Base-by-base conservation (phyloP, 164 flowering plant species). In the Magnolia changhungtana region DNA sequence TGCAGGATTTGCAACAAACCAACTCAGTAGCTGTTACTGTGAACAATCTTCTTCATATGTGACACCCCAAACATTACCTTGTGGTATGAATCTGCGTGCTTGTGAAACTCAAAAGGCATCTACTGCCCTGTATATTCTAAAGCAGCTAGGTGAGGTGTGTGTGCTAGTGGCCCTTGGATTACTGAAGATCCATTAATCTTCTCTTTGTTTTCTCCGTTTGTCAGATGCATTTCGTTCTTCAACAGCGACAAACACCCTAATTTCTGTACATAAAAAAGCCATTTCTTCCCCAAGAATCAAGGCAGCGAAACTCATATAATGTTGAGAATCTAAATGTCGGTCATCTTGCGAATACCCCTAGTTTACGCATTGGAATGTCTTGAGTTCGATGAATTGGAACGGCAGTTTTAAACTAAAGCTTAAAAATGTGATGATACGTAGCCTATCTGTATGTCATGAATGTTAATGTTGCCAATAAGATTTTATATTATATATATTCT, bases 11-110 rank as follows among this genome's bases (percentile, higher is more conserved):
- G 83, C 97, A 90, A 87, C 86, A 87, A 72, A 94, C 99, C 45
- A 89, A 93, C 82, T 89, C 94, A 10, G 97, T 84, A 0, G 77
- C 88, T 73, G 90, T 90, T 73, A 94, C 98, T 80, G 96, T 96
- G 88, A 94, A 96, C 85, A 94, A 96, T 86, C 93, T 96, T 75
- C 97, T 96, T 76, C 98, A 91, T 84, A 88, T 90, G 92, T 92
- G 86, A 91, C 23, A 58, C 69, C 21, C 24, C 61, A 63, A 23
- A 64, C n/a, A 18, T 49, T 21, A 50, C 8, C 27, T 74, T 20
- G 11, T 8, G 5, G 64, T 11, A 49, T 45, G 69, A 51, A 61
- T 79, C 11, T 37, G 18, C 74, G 11, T 69, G 74, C 79, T 63
- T 45, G 58, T 72, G 74, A 50, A 75, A 73, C 50, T 68, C 24